Conservation (phyloP, 2,329 filamentous ascomycete species). For the Dactylellina haptotyla region DNA sequence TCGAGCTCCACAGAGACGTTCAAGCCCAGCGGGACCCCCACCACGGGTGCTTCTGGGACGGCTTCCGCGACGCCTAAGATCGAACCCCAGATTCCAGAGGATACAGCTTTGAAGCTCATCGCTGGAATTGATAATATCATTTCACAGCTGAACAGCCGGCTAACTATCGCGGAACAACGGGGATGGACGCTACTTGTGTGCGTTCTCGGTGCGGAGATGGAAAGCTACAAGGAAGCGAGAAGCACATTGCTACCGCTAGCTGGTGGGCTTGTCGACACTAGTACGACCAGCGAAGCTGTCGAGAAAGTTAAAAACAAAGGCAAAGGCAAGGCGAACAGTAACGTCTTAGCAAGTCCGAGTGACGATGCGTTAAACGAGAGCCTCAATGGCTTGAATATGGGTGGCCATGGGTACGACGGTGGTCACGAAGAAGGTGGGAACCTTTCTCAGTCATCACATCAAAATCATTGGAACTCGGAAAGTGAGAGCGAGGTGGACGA, state of each 20-base stretch:
- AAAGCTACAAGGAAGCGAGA: slow-evolving; percentile 70
- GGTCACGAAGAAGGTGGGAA: neutral
- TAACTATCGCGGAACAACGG: slow-evolving; percentile 69
- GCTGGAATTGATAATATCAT: slow-evolving; percentile 51
- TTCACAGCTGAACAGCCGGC: slow-evolving; percentile 59
- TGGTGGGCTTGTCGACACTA: slow-evolving; percentile 37
- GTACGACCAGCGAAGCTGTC: slow-evolving; percentile 24
- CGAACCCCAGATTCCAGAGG: slow-evolving; percentile 40
- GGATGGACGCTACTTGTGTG: slow-evolving; percentile 83
- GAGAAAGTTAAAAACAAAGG: slow-evolving; percentile 27
- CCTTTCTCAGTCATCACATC: slow-evolving; percentile 3
- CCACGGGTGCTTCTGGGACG: neutral
- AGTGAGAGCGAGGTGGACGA: slow-evolving; percentile 51
- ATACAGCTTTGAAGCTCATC: slow-evolving; percentile 32
- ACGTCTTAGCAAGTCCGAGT: slow-evolving; percentile 31
- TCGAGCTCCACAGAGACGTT: slow-evolving; percentile 51
- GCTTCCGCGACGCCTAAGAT: slow-evolving; percentile 1
- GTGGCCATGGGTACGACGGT: slow-evolving; percentile 27
- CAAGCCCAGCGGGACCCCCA: slow-evolving; percentile 15
- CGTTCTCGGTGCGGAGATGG: slow-evolving; percentile 77
- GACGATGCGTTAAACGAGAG: slow-evolving; percentile 47
- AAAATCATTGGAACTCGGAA: slow-evolving; percentile 48
- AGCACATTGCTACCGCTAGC: slow-evolving; percentile 33
- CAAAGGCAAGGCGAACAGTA: slow-evolving; percentile 28
- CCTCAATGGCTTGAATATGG: slow-evolving; percentile 28